These are phyloP conservation scores for Metschnikowia continentalis DNA, from an alignment of 805 yeast species.

Conservation along the genomic window DNA sequence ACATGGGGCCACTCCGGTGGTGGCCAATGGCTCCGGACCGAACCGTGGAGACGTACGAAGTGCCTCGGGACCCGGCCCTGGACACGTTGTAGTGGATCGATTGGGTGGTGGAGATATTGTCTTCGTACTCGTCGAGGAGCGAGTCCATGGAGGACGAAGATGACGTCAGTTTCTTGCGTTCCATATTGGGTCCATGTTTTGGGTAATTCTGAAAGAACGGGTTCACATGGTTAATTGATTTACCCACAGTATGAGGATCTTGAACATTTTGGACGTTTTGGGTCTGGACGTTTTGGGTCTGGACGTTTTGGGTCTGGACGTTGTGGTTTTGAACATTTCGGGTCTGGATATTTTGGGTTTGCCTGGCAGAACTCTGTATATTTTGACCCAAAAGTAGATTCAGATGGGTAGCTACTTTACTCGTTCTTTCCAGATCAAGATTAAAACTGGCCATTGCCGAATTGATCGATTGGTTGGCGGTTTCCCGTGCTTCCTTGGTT, in stretches of 20 bases:
- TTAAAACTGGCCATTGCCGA: constrained; percentile 27
- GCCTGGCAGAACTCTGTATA: neutral
- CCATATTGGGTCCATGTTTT: neutral
- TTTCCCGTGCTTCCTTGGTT: neutral
- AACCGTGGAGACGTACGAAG: constrained; percentile 19
- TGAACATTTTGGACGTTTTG: neutral
- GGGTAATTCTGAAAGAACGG: neutral
- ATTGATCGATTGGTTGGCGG: neutral
- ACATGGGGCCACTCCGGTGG: neutral
- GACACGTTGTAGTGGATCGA: constrained; percentile 23
- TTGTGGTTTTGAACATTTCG: too few species aligned
- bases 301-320: neutral
- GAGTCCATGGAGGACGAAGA: constrained; percentile 35
- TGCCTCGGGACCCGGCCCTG: constrained; percentile 26
- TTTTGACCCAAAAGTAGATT: neutral
- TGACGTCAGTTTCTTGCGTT: constrained; percentile 3
- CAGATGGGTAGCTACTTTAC: neutral
- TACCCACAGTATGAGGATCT: neutral
- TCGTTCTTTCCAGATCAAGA: constrained; percentile 4
- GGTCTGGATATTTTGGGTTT: too few species aligned
- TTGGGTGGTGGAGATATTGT: constrained; percentile 30
- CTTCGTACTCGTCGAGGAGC: constrained; percentile 42
- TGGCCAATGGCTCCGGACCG: neutral
- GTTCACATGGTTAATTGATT: constrained; percentile 9
- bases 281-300: neutral